Evolutionary conservation across 176 grass and related monocot species (phyloP), one percentile per base, ranked within the genome.

Genomic region (Phyllostachys edulis): DNA sequence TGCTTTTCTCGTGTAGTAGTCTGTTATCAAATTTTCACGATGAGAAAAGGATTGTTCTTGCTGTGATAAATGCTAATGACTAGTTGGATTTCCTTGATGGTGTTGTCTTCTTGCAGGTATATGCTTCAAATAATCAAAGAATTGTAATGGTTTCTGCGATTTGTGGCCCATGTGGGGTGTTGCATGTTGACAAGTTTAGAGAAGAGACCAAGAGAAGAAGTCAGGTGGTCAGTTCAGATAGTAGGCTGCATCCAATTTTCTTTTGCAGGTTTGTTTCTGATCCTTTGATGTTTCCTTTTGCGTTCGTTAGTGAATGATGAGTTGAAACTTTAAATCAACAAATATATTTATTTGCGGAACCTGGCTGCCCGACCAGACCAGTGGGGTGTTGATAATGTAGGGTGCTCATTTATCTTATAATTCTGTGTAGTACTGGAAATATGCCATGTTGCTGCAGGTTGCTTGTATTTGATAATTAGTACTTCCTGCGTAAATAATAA

Each of bases 261-360:
- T 90, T 90, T 27, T 88, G 73, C 73, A 88, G 88, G 91, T 90
- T 59, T 78, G 75, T 90, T 77, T 87, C 42, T 73, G 11, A 64
- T 71, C 24, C 45, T 82, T 52, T 29, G 20, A 61, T 87, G 39
- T 79, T 57, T 75, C 75, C 1, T 56, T 13, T 56, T 78, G 42
- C 18, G 55, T 72, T 66, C 40, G 9, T 66, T 36, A n/a, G 46
- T 76, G 20, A 40, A 63, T 63, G 77, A 39, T 55, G 9, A 52
- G 27, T 38, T 69, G 6, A 54, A 69, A 68, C 45, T 57, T 63
- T 26, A 71, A 82, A 44, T 63, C n/a, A 65, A 54, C 34, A 70
- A 9, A 63, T 51, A 26, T 60, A 59, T 73, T 80, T 80, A 23
- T 82, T 82, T 67, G 42, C 17, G 17, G 9, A 76, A 47, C 39